These are phyloP conservation scores for Microstegium vimineum DNA, from an alignment of 176 grass and related monocot species.

Conservation along the genomic window DNA sequence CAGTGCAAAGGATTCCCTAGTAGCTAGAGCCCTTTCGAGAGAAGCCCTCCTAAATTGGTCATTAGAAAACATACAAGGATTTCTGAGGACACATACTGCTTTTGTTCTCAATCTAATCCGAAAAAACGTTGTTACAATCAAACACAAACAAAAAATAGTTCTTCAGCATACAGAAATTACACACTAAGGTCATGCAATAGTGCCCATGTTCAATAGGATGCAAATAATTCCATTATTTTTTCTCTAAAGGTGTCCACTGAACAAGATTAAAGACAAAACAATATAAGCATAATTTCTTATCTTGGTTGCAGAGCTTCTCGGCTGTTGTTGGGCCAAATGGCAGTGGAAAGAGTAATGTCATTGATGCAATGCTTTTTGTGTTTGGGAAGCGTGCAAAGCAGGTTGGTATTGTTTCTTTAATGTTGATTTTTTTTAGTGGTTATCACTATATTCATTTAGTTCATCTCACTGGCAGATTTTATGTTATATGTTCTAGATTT, in stretches of 20 bases:
- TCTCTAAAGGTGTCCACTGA: not conserved
- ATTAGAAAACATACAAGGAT: not conserved
- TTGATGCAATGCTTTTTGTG: slow-evolving; percentile 99
- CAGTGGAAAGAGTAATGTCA: slow-evolving; percentile 96
- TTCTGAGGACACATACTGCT: not conserved
- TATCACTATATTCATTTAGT: not conserved
- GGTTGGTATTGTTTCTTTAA: slow-evolving; percentile 34
- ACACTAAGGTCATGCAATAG: not conserved
- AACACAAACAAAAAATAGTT: slow-evolving; percentile 8
- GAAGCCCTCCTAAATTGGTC: not conserved
- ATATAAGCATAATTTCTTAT: slow-evolving; percentile 14
- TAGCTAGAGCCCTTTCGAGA: not conserved
- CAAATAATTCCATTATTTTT: not conserved
- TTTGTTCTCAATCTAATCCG: not conserved
- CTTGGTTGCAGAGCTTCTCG: slow-evolving; percentile 76
- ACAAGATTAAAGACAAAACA: slow-evolving; percentile 2
- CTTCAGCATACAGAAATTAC: not conserved
- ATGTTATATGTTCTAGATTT: slow-evolving; percentile 22
- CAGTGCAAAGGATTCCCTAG: not conserved
- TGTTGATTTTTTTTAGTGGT: not conserved
- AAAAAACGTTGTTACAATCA: not conserved
- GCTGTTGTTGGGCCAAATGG: slow-evolving; percentile 97
- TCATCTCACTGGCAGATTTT: not conserved
- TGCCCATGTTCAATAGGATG: not conserved
- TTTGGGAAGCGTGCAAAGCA: slow-evolving; percentile 95